Base-by-base conservation (phyloP, 139 green algal species). In the Micractinium conductrix region DNA sequence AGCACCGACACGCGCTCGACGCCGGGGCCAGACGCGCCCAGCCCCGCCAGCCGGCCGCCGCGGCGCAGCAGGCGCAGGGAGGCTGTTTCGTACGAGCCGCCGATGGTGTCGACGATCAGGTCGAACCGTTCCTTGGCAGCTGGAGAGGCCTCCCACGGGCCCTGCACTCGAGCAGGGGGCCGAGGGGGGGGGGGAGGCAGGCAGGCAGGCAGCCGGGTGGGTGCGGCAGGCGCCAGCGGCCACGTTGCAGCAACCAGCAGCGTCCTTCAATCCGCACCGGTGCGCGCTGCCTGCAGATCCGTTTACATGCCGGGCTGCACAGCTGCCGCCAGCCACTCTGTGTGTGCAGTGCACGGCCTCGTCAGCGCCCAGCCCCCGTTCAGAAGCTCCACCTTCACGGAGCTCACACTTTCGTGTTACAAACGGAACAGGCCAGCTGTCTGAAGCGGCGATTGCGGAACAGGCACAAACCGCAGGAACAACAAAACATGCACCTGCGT, bases 11-110 rank as follows among this genome's bases (percentile, higher is more conserved):
- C 81, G 2, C 22, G 44, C 4, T 80, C 19, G 21, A 71, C 48
- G 8, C 37, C 69, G 22, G 62, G 69, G 16, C 67, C 65, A 1
- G 40, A 63, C 60, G 78, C 78, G 6, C 78, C 78, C 58, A 83
- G 33, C 22, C 26, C 14, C 10, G 60, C 74, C 22, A 84, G 62
- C 14, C 17, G 17, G 70, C 85, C 85, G 37, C 70, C 38, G 24
- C 10, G 37, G 22, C 30, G 44, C 12, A 89, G 53, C 69, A 89
- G 55, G 4, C 60, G 16, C 79, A 85, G 14, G 70, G 69, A 84
- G 50, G 45, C 55, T 37, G 43, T 28, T 53, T 89, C 80, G 78
- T 83, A 84, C 9, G 17, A 33, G 4, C 85, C 85, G 38, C 84
- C 84, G 26, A 88, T 74, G 30, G 60, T 63, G 42, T 83, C 78